These are phyloP conservation scores for Conringia planisiliqua DNA, from an alignment of 345 rosid genomes.

Conservation along the genomic window DNA sequence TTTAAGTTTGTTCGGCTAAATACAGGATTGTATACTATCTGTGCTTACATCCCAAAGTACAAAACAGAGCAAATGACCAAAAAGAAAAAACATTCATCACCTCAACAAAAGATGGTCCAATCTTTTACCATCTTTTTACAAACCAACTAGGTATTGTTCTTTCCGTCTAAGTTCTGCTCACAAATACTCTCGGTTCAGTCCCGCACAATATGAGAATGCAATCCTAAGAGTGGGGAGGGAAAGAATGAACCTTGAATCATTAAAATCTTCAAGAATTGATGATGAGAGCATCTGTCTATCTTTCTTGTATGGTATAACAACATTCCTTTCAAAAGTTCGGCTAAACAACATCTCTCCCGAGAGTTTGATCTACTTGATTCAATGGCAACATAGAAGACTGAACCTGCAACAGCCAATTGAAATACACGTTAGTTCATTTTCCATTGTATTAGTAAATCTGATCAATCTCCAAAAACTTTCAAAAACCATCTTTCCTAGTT, in stretches of 20 bases:
- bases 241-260: not conserved
- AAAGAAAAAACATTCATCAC: conserved; percentile 15
- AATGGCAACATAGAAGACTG: conserved; percentile 18
- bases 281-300: conserved; percentile 20
- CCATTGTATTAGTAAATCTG: no score
- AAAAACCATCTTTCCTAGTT: no score
- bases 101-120: conserved; percentile 6
- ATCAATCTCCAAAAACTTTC: no score
- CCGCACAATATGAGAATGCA: not conserved
- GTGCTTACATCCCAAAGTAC: not conserved
- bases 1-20: not conserved
- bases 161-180: not conserved
- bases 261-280: conserved; percentile 18
- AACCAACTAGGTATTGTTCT: not conserved
- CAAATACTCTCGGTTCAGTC: not conserved
- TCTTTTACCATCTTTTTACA: conserved; percentile 12
- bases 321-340: not conserved
- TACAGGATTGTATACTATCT: not conserved
- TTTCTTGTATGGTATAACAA: conserved; percentile 16
- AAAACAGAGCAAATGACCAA: conserved; percentile 10
- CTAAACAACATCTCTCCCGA: conserved; percentile 14
- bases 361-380: conserved; percentile 20
- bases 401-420: conserved; percentile 6
- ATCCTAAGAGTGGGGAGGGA: not conserved
- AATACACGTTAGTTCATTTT: not conserved